Evolutionary conservation across 2,329 filamentous ascomycete species (phyloP).

Genomic region (Fusarium phyllophilum): DNA sequence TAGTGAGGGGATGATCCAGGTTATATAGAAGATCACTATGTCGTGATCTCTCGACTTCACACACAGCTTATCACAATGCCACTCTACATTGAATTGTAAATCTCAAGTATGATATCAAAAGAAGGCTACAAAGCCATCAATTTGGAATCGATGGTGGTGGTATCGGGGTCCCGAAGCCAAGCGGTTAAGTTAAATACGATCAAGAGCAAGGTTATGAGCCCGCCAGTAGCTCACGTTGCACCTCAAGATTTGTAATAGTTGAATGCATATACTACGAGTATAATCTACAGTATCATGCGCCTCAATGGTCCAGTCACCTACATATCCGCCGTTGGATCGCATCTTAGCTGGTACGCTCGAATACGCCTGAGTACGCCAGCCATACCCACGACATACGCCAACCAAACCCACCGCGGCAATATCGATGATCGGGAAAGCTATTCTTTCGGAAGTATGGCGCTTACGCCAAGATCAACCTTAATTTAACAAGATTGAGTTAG

Average conservation of each 20-base stretch:
- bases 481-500: background rate
- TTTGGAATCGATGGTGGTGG: background rate
- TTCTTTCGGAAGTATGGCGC: background rate
- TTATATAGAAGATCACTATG: background rate
- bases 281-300: accelerated
- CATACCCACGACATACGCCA: background rate
- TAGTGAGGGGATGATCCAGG: background rate
- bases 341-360: background rate
- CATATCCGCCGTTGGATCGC: background rate
- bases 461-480: conserved; percentile 6
- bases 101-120: accelerated
- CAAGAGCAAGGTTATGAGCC: background rate
- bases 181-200: no score
- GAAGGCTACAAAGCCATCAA: background rate
- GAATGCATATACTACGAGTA: accelerated
- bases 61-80: background rate
- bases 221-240: background rate
- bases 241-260: background rate
- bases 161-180: background rate
- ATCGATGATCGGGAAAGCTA: no score
- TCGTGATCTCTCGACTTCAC: background rate
- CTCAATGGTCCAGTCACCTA: no score
- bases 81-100: accelerated
- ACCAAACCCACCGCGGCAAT: background rate
- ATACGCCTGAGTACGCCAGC: conserved; percentile 18